Base-by-base conservation (phyloP, 2,329 filamentous ascomycete species). In the Penicillium sp. region DNA sequence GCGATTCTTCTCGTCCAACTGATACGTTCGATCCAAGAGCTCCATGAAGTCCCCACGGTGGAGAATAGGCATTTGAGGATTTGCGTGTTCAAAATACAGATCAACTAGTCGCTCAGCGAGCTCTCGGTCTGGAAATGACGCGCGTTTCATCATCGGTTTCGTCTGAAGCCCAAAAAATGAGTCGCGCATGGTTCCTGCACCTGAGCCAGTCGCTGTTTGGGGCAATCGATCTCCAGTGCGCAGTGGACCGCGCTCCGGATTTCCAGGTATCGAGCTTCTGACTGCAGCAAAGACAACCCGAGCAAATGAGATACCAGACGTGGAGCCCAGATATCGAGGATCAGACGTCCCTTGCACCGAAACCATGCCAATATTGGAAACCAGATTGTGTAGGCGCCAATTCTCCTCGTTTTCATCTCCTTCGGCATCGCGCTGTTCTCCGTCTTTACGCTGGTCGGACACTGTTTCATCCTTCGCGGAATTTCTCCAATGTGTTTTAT, bases 91-190 rank as follows among this genome's bases (percentile, higher is more conserved):
- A 70, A 97, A 97, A 71, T 96, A 97, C 34, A 96, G 81, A 49
- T 85, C 83, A 34, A 90, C 86, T 16, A 97, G 80, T 54, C 85
- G 83, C 49, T 82, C 74, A 0, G 86, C 93, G 2, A 96, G 78
- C 29, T 88, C 84, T 58, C 83, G 85, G 57, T 89, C 85, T 0
- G 94, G 94, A 63, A 97, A 96, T 0, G 85, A 81, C 0, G 92
- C 92, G 42, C 89, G 88, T 56, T 89, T 86, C 67, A 96, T 94
- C 15, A 86, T 90, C 1, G 92, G 90, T 63, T 88, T 92, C 2
- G 90, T 95, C 63, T 96, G 91, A 42, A 97, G 77, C n/a, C 93
- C 93, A 67, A 97, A 97, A 78, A 96, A 96, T 0, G 91, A 95
- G 72, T 97, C 93, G 53, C 92, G 84, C 87, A 96, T 94, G 12